These are phyloP conservation scores for Fibroporia radiculosa DNA, from an alignment of 768 basidiomycete genomes.

Conservation along the genomic window DNA sequence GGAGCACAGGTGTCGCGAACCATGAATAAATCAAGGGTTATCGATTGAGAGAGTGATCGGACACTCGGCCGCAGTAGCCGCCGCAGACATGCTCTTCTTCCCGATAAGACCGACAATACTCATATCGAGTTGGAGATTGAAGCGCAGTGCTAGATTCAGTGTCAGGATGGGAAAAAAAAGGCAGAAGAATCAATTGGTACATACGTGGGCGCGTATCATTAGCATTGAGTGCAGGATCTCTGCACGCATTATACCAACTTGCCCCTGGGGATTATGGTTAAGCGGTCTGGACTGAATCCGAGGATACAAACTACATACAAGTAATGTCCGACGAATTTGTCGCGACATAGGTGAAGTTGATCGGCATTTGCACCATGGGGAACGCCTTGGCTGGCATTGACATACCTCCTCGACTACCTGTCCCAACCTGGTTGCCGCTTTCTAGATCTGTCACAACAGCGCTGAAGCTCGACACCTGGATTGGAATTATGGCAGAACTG, in stretches of 20 bases:
- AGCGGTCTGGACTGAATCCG: conserved; percentile 1
- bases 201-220: conserved; percentile 52
- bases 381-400: conserved; percentile 62
- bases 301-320: conserved; percentile 43
- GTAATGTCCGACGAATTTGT: conserved; percentile 77
- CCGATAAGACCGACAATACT: conserved; percentile 60
- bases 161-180: background rate
- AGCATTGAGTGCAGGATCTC: conserved; percentile 42
- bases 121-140: conserved; percentile 60
- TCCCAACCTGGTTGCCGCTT: conserved; percentile 56
- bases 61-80: conserved; percentile 53
- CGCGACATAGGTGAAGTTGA: conserved; percentile 80
- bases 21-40: conserved; percentile 32
- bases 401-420: conserved; percentile 51
- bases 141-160: conserved; percentile 37
- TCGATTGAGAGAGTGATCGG: conserved; percentile 59
- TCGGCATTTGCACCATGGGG: conserved; percentile 59
- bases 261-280: conserved; percentile 37
- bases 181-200: conserved; percentile 20
- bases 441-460: conserved; percentile 66
- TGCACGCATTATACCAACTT: conserved; percentile 74
- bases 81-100: conserved; percentile 44
- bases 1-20: background rate
- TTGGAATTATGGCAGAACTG: conserved; percentile 63
- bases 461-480: conserved; percentile 59